phyloP scores from a whole-genome alignment of 495 filamentous ascomycete species.

The Penicillium pancosmium region DNA sequence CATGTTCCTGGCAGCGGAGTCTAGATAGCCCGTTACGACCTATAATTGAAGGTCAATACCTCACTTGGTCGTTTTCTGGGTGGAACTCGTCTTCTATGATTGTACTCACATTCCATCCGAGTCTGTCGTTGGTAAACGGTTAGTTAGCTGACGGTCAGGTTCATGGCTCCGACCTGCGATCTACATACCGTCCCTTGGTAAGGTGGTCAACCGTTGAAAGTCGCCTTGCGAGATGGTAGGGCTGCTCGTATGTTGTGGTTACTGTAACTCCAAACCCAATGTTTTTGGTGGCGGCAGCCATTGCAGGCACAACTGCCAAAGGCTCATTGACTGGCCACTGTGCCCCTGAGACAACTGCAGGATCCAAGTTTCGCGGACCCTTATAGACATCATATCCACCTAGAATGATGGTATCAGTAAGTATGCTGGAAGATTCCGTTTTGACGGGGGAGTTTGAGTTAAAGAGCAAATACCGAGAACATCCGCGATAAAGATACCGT shows the following conservation, averaged over 20 bases:
- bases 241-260: constrained; percentile 70
- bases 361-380: constrained; percentile 56
- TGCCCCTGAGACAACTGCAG: constrained; percentile 60
- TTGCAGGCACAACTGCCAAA: constrained; percentile 45
- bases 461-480: constrained; percentile 40
- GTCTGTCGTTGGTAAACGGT: constrained; percentile 16
- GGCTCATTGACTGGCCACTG: constrained; percentile 69
- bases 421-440: no score
- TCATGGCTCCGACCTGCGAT: not conserved
- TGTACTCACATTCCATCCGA: constrained; percentile 61
- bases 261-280: constrained; percentile 73
- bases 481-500: constrained; percentile 61
- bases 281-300: constrained; percentile 58
- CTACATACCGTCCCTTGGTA: constrained; percentile 58
- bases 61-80: not conserved
- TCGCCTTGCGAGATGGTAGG: constrained; percentile 67
- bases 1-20: constrained; percentile 66
- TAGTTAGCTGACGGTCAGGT: not conserved
- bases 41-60: constrained; percentile 9
- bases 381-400: constrained; percentile 70
- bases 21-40: constrained; percentile 69
- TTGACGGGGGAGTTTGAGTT: not conserved
- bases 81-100: not conserved
- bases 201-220: constrained; percentile 70
- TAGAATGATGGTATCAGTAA: constrained; percentile 4